A percentile compares a stretch with the other conserved stretches of the same genome.
Conservation (phyloP, 768 basidiomycete species). For the Piloderma croceum region DNA sequence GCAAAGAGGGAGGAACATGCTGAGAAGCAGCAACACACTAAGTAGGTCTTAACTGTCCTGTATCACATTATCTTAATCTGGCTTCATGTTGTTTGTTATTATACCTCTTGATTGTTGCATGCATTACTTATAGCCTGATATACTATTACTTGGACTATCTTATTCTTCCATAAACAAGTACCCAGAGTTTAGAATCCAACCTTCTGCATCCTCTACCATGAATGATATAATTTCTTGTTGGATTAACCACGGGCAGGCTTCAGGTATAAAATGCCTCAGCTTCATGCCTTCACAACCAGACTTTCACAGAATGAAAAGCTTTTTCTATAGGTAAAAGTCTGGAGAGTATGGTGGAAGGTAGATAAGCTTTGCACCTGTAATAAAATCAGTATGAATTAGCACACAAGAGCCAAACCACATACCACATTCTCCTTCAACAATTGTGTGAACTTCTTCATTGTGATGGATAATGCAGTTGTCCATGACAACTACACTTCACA, state of each 20-base stretch:
- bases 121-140: no score
- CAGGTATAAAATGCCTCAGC: conserved; percentile 5
- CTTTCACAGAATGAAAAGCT: conserved; percentile 24
- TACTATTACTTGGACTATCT: no score
- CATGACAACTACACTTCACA: conserved; percentile 20
- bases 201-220: conserved; percentile 14
- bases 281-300: conserved; percentile 26
- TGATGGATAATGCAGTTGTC: conserved; percentile 28
- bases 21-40: no score
- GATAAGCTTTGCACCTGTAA: conserved; percentile 13
- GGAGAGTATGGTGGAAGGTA: conserved; percentile 26
- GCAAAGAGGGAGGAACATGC: no score
- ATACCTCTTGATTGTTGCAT: no score
- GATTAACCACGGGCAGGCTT: conserved; percentile 19
- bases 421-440: conserved; percentile 7
- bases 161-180: no score
- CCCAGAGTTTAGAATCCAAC: conserved; percentile 21
- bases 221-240: conserved; percentile 14
- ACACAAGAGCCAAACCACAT: neutral
- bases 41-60: no score
- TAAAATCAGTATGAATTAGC: neutral
- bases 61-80: no score
- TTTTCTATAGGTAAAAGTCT: conserved; percentile 26
- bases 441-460: conserved; percentile 11
- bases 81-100: no score